Evolutionary conservation across 129 eudicot species (phyloP), one percentile per base, ranked within the genome.

Genomic region (Scalesia atractyloides): DNA sequence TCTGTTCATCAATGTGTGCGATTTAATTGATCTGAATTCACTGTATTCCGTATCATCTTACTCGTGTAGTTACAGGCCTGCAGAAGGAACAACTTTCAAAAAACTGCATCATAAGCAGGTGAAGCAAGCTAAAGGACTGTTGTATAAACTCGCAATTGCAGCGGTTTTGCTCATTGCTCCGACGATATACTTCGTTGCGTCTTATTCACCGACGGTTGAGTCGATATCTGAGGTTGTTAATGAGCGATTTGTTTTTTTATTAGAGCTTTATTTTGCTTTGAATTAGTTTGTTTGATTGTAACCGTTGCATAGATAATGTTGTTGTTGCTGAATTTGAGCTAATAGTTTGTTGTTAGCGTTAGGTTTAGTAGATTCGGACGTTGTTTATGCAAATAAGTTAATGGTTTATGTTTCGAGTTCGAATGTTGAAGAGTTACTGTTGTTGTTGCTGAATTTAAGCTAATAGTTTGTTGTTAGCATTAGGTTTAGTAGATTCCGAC

Each of bases 81-180:
- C 76, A 66, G 86, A 79, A 43, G 84, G 84, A 67, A 48, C 75
- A 72, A 52, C 74, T 50, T 11, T 33, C 68, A 83, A 64, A 73
- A 83, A 54, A 53, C 47, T 73, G 33, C 81, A 68, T 73, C 81
- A 74, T 60, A 73, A 81, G 50, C 93, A 82, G 77, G 72, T 82
- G 85, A 91, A 82, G 88, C 96, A 81, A 66, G 80, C 86, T n/a
- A 79, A 75, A 73, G 88, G 91, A 64, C 59, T 90, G 81, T 72
- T 79, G 14, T 86, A 80, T 19, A 90, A 58, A 76, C 76, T 94
- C 6, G 70, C 82, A 17, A 39, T 90, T 77, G 91, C 86, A 33
- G 84, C 82, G 57, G 62, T 88, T 50, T 79, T 94, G 14, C 69
- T 94, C 54, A 72, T 94, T 19, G 73, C 86, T 70, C 85, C 89